A percentile compares a stretch with the other conserved stretches of the same genome.
phyloP scores from a whole-genome alignment of 169 alveolate species.

The Plasmodium sp. region DNA sequence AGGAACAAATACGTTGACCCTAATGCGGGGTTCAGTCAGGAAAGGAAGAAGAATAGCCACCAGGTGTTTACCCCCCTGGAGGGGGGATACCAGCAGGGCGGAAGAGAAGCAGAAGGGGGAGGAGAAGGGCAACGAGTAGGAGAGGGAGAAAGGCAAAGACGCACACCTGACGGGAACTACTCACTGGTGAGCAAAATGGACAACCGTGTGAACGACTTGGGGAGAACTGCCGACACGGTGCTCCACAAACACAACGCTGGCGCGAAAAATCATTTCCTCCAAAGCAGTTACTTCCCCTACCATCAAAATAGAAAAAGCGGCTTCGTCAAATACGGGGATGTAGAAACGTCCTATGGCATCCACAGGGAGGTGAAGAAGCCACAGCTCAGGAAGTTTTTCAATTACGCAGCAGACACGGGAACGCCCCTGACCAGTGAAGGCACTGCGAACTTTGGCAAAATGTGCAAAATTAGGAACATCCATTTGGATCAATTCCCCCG shows the following conservation, averaged over 20 bases:
- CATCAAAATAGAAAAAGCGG: constrained; percentile 14
- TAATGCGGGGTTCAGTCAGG: background rate
- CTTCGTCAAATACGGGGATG: background rate
- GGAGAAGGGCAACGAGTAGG: no score
- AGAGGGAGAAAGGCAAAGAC: background rate
- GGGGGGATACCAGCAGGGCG: background rate
- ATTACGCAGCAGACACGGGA: background rate
- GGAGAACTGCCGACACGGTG: background rate
- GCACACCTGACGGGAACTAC: background rate
- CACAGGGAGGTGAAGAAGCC: constrained; percentile 16
- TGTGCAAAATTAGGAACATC: constrained; percentile 35
- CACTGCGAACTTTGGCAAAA: constrained; percentile 5
- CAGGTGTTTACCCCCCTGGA: background rate
- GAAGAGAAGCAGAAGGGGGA: background rate
- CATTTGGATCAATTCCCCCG: constrained; percentile 2
- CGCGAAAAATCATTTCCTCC: background rate
- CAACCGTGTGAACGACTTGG: background rate
- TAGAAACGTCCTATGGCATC: background rate
- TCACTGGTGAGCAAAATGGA: background rate
- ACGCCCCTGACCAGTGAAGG: background rate
- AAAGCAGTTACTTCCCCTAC: background rate
- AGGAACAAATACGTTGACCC: background rate
- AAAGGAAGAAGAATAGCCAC: background rate
- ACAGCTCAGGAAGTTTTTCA: constrained; percentile 4
- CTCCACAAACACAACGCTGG: background rate